phyloP scores from a whole-genome alignment of 2,329 filamentous ascomycete genomes.

The Fusarium gaditjirri region DNA sequence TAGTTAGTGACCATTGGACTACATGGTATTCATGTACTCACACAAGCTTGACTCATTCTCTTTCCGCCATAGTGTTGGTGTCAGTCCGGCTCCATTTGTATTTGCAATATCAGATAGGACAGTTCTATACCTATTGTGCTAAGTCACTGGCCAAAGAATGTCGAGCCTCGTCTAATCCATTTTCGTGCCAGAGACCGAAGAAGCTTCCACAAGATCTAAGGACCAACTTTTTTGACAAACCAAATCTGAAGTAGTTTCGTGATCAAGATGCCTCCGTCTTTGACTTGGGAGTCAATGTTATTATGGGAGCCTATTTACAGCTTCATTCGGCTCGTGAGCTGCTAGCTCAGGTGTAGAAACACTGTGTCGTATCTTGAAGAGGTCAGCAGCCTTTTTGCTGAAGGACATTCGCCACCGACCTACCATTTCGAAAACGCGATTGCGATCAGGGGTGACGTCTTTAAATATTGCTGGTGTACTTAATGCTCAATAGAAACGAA shows the following conservation, averaged over 20 bases:
- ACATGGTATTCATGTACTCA: accelerated
- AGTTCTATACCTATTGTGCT: not conserved
- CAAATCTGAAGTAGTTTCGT: too few species aligned
- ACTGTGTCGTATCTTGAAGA: too few species aligned
- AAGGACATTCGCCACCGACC: not conserved
- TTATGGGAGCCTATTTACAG: accelerated
- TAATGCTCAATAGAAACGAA: not conserved
- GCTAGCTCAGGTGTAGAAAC: too few species aligned
- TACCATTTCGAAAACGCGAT: not conserved
- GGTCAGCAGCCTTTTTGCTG: not conserved
- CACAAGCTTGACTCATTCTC: accelerated
- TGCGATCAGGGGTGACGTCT: accelerated
- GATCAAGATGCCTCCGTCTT: not conserved
- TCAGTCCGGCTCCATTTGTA: not conserved
- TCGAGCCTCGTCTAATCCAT: accelerated
- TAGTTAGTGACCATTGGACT: accelerated
- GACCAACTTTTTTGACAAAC: not conserved
- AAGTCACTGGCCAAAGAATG: accelerated
- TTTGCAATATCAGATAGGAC: not conserved
- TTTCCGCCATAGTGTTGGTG: accelerated
- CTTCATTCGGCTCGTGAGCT: too few species aligned
- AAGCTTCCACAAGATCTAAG: not conserved
- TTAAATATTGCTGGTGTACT: accelerated
- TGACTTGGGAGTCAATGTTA: accelerated
- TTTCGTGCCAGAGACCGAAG: accelerated